Evolutionary conservation across 164 flowering plant genomes (phyloP).

Genomic region (Akebia trifoliata): DNA sequence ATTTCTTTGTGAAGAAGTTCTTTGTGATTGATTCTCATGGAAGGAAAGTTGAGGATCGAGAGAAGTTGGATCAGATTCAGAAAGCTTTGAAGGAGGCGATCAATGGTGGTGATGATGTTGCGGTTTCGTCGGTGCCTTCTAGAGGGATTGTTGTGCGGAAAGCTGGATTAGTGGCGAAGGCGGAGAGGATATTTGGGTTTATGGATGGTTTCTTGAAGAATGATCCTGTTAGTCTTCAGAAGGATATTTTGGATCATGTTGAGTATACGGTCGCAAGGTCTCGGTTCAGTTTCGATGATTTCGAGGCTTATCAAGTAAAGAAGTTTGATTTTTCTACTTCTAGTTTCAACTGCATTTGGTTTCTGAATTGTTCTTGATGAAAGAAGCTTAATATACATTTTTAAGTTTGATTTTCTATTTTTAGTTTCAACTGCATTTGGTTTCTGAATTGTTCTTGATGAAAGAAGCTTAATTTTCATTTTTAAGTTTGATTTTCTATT

Average conservation of each 20-base stretch:
- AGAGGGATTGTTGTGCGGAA: constrained; percentile 38
- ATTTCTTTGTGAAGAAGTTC: constrained; percentile 38
- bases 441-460: no score
- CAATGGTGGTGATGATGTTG: constrained; percentile 10
- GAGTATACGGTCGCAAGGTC: constrained; percentile 56
- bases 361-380: no score
- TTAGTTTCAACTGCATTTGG: background rate
- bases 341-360: background rate
- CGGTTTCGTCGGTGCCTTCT: constrained; percentile 11
- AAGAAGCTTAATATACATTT: no score
- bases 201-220: constrained; percentile 52
- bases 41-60: constrained; percentile 30
- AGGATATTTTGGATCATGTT: constrained; percentile 52
- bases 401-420: background rate
- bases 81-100: constrained; percentile 46
- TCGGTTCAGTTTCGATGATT: constrained; percentile 56
- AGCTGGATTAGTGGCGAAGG: constrained; percentile 31
- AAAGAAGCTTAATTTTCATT: no score
- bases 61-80: constrained; percentile 33
- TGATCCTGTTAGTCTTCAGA: constrained; percentile 47
- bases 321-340: background rate
- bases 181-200: constrained; percentile 47
- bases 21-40: constrained; percentile 45
- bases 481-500: background rate
- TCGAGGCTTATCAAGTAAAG: constrained; percentile 58